Conservation (phyloP, 116 monocot genomes). For the Phalaenopsis hybrid region DNA sequence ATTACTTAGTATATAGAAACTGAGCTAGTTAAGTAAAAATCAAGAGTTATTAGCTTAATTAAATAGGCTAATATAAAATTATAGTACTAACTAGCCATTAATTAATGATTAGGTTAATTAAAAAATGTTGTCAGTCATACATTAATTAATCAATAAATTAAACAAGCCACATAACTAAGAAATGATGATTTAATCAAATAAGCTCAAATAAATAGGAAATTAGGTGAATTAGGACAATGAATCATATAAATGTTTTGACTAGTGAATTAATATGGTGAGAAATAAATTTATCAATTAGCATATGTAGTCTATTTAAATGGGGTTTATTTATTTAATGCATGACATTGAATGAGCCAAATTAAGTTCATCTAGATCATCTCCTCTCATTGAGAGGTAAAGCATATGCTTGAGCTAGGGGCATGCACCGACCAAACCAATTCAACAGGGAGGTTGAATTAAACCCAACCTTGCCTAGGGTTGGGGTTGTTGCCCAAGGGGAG, state of each 20-base stretch:
- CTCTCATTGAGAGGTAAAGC: background rate
- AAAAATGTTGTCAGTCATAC: background rate
- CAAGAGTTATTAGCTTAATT: too few species aligned
- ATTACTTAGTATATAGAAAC: too few species aligned
- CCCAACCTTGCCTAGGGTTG: too few species aligned
- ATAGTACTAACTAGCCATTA: too few species aligned
- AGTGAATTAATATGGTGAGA: background rate
- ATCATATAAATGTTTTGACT: background rate
- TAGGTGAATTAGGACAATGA: background rate
- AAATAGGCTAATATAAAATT: too few species aligned
- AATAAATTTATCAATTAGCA: background rate
- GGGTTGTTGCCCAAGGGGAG: too few species aligned
- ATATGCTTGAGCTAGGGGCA: background rate
- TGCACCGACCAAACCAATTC: too few species aligned
- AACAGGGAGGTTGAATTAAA: too few species aligned
- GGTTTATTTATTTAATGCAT: background rate
- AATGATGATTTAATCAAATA: background rate
- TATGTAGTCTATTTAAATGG: background rate
- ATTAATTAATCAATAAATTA: background rate
- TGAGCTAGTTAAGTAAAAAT: too few species aligned
- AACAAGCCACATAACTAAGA: background rate
- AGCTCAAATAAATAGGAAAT: background rate
- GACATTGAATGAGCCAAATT: background rate
- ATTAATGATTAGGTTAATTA: too few species aligned
- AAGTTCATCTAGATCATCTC: background rate